A percentile compares a stretch with the other conserved stretches of the same genome.
phyloP scores from a whole-genome alignment of 2,329 filamentous ascomycete genomes.

The Diaporthe vexans region DNA sequence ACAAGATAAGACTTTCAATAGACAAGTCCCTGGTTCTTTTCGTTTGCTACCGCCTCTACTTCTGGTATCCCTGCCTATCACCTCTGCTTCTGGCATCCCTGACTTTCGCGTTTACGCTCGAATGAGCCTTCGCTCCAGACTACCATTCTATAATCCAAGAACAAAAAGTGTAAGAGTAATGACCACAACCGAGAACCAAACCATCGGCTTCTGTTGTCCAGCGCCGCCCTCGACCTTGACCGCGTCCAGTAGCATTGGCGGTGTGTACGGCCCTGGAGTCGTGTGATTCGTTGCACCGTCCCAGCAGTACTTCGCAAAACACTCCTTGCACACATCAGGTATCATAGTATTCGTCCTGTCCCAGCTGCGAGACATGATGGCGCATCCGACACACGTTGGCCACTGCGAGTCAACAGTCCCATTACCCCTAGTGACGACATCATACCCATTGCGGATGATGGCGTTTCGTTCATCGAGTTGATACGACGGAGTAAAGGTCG shows the following conservation, averaged over 20 bases:
- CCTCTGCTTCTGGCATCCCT: background rate
- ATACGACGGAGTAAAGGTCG: conserved; percentile 80
- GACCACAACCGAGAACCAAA: background rate
- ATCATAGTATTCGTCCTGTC: conserved; percentile 76
- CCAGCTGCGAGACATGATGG: conserved; percentile 83
- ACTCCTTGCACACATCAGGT: conserved; percentile 79
- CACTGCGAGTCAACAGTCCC: conserved; percentile 80
- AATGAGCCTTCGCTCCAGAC: too few relatives aligned
- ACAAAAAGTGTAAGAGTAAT: background rate
- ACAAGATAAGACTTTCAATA: too few relatives aligned
- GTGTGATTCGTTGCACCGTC: conserved; percentile 72
- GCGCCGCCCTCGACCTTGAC: background rate
- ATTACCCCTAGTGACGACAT: conserved; percentile 87
- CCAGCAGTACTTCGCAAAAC: conserved; percentile 93
- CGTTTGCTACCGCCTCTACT: too few relatives aligned
- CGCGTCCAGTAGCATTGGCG: conserved; percentile 30
- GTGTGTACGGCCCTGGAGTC: conserved; percentile 48
- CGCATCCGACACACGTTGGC: conserved; percentile 89
- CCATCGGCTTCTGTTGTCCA: background rate
- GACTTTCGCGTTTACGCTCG: background rate
- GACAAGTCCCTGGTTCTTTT: too few relatives aligned
- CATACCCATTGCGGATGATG: conserved; percentile 89
- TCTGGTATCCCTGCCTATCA: background rate
- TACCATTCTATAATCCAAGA: background rate
- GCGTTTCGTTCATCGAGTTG: conserved; percentile 76